phyloP scores from a whole-genome alignment of 306 rosid species.

The Hippophae tibetana region DNA sequence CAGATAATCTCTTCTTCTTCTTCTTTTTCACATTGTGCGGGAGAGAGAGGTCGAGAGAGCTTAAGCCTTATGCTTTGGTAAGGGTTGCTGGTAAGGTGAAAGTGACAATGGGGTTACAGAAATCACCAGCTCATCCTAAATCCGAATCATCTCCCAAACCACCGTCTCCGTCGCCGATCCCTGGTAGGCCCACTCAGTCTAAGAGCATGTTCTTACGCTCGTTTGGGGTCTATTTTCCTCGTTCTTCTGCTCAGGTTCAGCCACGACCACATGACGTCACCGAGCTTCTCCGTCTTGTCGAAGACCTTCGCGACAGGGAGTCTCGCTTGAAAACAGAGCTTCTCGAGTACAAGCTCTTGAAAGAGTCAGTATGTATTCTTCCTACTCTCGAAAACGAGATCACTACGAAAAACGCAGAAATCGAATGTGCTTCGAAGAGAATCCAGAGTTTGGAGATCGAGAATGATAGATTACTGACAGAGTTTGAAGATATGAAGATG shows the following conservation, averaged over 20 bases:
- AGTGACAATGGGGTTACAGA: slow-evolving; percentile 74
- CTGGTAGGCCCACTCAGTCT: slow-evolving; percentile 43
- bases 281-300: slow-evolving; percentile 74
- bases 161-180: slow-evolving; percentile 39
- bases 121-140: slow-evolving; percentile 46
- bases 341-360: slow-evolving; percentile 68
- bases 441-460: slow-evolving; percentile 40
- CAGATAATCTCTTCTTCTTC: too few species aligned
- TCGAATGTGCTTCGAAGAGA: slow-evolving; percentile 34
- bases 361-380: slow-evolving; percentile 65
- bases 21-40: not conserved
- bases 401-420: slow-evolving; percentile 39
- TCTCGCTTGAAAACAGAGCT: slow-evolving; percentile 81
- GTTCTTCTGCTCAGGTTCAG: slow-evolving; percentile 93
- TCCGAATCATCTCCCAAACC: slow-evolving; percentile 45
- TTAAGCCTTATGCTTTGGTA: not conserved
- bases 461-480: slow-evolving; percentile 35
- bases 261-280: slow-evolving; percentile 84
- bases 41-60: not conserved
- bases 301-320: slow-evolving; percentile 90
- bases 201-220: slow-evolving; percentile 78
- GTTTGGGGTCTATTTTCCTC: slow-evolving; percentile 81
- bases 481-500: slow-evolving; percentile 31
- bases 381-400: slow-evolving; percentile 74
- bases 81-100: slow-evolving; percentile 94